Conservation (phyloP, 2,329 filamentous ascomycete species). For the Triangularia setosa region DNA sequence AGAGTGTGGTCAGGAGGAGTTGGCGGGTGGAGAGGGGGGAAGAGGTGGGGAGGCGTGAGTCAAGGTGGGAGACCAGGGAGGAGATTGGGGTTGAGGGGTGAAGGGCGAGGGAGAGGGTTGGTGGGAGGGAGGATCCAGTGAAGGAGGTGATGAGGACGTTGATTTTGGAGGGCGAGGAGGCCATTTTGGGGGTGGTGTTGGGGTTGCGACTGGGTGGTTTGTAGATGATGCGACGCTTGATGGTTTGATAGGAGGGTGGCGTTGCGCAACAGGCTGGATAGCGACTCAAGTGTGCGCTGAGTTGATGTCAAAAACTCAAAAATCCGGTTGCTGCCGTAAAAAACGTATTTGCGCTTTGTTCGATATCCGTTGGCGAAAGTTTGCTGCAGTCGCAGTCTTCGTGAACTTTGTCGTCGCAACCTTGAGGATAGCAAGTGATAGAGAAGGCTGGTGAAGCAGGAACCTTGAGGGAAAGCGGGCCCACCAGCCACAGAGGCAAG, state of each 20-base stretch:
- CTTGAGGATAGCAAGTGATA: not conserved
- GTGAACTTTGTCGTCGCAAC: not conserved
- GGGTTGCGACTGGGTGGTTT: not conserved
- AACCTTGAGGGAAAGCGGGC: slow-evolving; percentile 1
- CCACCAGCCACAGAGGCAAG: slow-evolving; percentile 17
- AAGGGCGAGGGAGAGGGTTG: slow-evolving; percentile 77
- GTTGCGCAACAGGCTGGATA: not conserved
- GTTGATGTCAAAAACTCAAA: not conserved
- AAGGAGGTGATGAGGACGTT: slow-evolving; percentile 87
- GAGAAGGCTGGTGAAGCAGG: not conserved
- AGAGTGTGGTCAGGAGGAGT: slow-evolving; percentile 77
- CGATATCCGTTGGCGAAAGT: not conserved
- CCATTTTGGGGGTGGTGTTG: slow-evolving; percentile 41
- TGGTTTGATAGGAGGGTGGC: not conserved
- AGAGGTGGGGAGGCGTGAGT: slow-evolving; percentile 57
- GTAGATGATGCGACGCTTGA: not conserved
- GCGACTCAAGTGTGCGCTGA: not conserved
- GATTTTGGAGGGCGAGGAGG: slow-evolving; percentile 45
- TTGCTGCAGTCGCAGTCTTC: not conserved
- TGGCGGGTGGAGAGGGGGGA: slow-evolving; percentile 34
- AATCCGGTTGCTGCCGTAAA: not conserved
- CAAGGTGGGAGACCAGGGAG: slow-evolving; percentile 61
- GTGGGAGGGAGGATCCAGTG: slow-evolving; percentile 73
- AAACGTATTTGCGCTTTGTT: not conserved
- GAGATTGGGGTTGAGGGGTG: slow-evolving; percentile 60